phyloP scores from a whole-genome alignment of 208 protist genomes.

The Leishmania guyanensis region DNA sequence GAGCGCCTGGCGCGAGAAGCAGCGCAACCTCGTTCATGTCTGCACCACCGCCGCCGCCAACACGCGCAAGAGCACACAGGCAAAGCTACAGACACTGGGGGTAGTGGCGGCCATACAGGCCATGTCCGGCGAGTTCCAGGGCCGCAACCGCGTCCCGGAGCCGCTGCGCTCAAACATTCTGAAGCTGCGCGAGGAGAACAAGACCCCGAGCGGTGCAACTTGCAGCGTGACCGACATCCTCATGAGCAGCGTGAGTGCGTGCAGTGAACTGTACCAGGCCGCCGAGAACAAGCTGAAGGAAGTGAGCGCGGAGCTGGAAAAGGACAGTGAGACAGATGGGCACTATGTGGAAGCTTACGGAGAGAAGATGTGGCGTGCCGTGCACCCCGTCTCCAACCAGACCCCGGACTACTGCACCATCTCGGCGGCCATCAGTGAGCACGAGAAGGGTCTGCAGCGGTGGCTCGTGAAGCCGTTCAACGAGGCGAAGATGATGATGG shows the following conservation, averaged over 20 bases:
- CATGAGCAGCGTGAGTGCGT: conserved; percentile 50
- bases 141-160: conserved; percentile 58
- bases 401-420: conserved; percentile 65
- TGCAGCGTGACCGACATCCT: conserved; percentile 43
- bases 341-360: conserved; percentile 67
- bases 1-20: conserved; percentile 60
- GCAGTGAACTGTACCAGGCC: conserved; percentile 58
- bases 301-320: conserved; percentile 53
- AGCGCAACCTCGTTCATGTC: conserved; percentile 50
- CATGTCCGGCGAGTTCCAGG: conserved; percentile 54
- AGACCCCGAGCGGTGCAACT: conserved; percentile 36
- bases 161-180: conserved; percentile 63
- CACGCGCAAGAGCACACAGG: conserved; percentile 36
- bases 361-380: conserved; percentile 75
- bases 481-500: conserved; percentile 46
- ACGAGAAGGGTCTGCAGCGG: conserved; percentile 53
- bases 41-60: conserved; percentile 42
- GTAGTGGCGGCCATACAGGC: conserved; percentile 64
- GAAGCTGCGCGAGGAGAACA: conserved; percentile 48
- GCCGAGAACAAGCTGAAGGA: conserved; percentile 56
- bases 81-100: conserved; percentile 56
- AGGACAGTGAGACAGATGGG: conserved; percentile 54
- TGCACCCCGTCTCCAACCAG: conserved; percentile 41
- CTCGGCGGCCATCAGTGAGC: conserved; percentile 47
- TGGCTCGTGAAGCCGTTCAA: conserved; percentile 53